These are phyloP conservation scores for Synchytrium microbalum DNA, from an alignment of 371 early-diverging fungal species.

Conservation along the genomic window DNA sequence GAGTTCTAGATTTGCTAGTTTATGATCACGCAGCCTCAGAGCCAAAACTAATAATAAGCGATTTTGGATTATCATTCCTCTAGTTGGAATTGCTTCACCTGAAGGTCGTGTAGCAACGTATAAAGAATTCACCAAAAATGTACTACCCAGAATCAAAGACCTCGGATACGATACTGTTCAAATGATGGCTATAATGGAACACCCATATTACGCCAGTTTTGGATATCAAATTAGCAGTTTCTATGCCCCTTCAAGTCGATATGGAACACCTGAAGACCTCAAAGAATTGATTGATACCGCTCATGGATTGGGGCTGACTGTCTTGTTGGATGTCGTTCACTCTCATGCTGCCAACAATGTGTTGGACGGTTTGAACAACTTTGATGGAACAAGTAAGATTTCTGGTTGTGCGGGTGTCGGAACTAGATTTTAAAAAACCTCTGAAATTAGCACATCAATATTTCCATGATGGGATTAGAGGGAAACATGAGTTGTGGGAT, in stretches of 20 bases:
- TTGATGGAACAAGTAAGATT: conserved; percentile 72
- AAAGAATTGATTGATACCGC: conserved; percentile 87
- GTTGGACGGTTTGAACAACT: conserved; percentile 85
- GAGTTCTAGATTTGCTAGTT: conserved; percentile 1
- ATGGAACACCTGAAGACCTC: conserved; percentile 85
- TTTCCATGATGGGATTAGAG: conserved; percentile 83
- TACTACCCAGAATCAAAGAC: conserved; percentile 79
- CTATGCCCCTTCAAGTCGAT: conserved; percentile 85
- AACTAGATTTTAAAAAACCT: conserved; percentile 5
- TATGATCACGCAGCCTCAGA: background rate
- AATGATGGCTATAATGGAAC: conserved; percentile 97
- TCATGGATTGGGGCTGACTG: conserved; percentile 77
- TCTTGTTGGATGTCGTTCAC: conserved; percentile 92
- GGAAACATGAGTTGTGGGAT: conserved; percentile 90
- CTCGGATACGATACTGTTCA: conserved; percentile 92
- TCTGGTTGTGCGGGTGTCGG: background rate
- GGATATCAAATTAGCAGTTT: conserved; percentile 96
- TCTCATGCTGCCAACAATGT: conserved; percentile 95
- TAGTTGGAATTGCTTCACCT: conserved; percentile 82
- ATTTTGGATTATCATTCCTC: too few species aligned
- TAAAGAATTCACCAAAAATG: conserved; percentile 75
- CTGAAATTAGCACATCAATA: conserved; percentile 67
- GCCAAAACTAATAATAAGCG: too few species aligned
- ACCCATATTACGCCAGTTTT: conserved; percentile 96
- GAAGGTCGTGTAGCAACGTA: conserved; percentile 77